These are phyloP conservation scores for Penicillium sp. DNA, from an alignment of 2,329 filamentous ascomycete species.

Conservation along the genomic window DNA sequence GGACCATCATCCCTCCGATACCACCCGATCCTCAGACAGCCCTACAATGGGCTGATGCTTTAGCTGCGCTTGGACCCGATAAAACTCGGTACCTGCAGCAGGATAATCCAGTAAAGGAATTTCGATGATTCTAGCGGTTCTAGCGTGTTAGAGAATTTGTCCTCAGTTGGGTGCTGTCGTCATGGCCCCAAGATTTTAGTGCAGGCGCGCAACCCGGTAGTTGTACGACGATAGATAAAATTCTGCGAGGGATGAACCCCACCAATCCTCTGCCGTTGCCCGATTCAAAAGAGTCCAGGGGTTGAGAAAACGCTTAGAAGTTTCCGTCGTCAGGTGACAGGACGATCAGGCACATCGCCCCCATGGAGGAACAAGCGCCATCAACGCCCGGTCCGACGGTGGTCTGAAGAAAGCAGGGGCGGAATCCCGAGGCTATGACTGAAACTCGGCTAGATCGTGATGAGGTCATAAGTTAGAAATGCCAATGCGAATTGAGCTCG, in stretches of 20 bases:
- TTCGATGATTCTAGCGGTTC: no score
- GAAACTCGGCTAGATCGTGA: not conserved
- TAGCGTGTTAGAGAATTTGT: not conserved
- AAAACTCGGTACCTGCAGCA: constrained; percentile 1
- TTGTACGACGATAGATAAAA: no score
- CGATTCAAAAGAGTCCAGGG: not conserved
- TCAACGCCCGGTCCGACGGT: constrained; percentile 1
- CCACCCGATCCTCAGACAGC: constrained; percentile 16
- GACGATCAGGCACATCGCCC: constrained; percentile 1
- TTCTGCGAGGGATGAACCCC: no score
- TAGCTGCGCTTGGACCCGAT: not conserved
- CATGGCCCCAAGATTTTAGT: no score
- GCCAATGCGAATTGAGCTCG: no score
- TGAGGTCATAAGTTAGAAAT: no score
- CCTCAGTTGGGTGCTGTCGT: no score
- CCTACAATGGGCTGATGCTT: constrained; percentile 8
- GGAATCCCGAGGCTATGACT: constrained; percentile 6
- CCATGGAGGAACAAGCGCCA: not conserved
- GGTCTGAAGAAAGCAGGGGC: not conserved
- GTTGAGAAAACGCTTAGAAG: not conserved
- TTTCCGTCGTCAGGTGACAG: constrained; percentile 2
- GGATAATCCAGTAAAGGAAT: not conserved
- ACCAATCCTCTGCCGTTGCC: no score
- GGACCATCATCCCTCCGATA: constrained; percentile 16
- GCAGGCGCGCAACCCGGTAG: no score